Evolutionary conservation across 164 flowering plant genomes (phyloP).

Genomic region (Stephania yunnanensis): DNA sequence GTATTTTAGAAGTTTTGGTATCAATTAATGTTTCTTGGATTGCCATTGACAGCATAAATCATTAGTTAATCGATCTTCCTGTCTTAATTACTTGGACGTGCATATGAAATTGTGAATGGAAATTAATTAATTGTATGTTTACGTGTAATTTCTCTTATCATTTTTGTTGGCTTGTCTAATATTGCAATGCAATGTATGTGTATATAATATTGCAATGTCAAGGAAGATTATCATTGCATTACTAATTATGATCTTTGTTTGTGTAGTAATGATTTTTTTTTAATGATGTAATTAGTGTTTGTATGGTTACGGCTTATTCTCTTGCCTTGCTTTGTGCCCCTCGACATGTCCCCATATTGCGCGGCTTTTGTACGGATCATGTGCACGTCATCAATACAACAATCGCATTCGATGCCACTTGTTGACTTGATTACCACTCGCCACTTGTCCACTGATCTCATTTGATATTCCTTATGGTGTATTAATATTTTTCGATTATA

Average conservation of each 20-base stretch:
- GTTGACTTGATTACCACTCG: background rate
- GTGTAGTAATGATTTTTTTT: background rate
- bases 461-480: too few species aligned
- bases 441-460: background rate
- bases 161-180: background rate
- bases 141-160: background rate
- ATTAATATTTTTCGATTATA: too few species aligned
- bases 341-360: background rate
- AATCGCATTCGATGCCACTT: background rate
- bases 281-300: background rate
- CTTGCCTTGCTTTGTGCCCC: background rate
- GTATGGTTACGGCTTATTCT: background rate
- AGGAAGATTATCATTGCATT: background rate
- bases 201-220: too few species aligned
- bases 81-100: too few species aligned
- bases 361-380: conserved; percentile 1
- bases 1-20: background rate
- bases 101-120: too few species aligned
- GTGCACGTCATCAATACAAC: background rate
- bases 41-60: background rate
- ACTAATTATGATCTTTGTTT: background rate
- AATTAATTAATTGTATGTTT: too few species aligned
- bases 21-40: background rate
- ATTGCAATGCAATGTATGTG: too few species aligned
- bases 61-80: background rate